Evolutionary conservation across 2,329 filamentous ascomycete species (phyloP).

Genomic region (Xylariaceae sp.): DNA sequence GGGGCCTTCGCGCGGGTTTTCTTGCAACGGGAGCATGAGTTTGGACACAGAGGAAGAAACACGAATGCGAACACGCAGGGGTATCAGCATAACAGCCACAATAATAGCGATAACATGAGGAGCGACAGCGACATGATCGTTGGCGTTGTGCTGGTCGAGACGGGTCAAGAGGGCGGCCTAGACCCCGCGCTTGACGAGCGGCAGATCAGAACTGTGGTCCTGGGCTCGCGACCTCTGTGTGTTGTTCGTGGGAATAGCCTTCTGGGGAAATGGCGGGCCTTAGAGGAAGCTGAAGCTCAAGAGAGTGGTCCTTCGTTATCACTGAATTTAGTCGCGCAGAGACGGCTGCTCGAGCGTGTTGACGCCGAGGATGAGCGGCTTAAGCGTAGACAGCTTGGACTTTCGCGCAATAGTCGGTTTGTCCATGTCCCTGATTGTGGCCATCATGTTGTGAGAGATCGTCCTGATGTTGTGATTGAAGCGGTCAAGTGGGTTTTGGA

Average conservation of each 20-base stretch:
- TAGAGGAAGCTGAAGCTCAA: conserved; percentile 16
- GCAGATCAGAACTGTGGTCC: conserved; percentile 17
- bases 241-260: conserved; percentile 26
- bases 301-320: not conserved
- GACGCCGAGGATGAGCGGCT: conserved; percentile 26
- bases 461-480: conserved; percentile 23
- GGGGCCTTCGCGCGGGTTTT: conserved; percentile 29
- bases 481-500: conserved; percentile 27
- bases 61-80: not conserved
- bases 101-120: no score
- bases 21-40: conserved; percentile 11
- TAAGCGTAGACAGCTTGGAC: conserved; percentile 25
- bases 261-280: conserved; percentile 17
- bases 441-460: conserved; percentile 26
- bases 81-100: no score
- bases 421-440: conserved; percentile 25
- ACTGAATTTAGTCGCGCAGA: conserved; percentile 8
- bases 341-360: conserved; percentile 18
- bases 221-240: conserved; percentile 23
- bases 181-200: conserved; percentile 17
- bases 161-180: conserved; percentile 29
- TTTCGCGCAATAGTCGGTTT: conserved; percentile 20
- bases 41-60: no score
- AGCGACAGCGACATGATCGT: conserved; percentile 6
- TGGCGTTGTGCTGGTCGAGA: conserved; percentile 29